These are phyloP conservation scores for Lachancea sp. DNA, from an alignment of 805 yeast genomes.

Conservation along the genomic window DNA sequence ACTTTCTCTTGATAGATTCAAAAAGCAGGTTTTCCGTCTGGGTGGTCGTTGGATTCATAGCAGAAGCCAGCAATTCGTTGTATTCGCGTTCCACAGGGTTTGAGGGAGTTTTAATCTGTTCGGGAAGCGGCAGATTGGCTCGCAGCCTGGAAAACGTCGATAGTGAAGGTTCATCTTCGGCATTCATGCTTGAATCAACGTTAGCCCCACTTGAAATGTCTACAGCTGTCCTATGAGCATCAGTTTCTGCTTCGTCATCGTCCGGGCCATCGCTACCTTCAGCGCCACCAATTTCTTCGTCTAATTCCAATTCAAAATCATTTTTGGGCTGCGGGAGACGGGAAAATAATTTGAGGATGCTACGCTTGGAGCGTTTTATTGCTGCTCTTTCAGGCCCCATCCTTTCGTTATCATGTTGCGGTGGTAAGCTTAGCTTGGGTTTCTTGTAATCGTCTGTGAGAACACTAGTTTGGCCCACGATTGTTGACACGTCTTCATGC, in stretches of 20 bases:
- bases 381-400: background rate
- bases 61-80: slow-evolving; percentile 18
- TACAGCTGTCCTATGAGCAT: background rate
- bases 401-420: too few relatives aligned
- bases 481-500: slow-evolving; percentile 9
- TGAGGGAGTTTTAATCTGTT: slow-evolving; percentile 14
- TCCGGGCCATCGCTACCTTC: slow-evolving; percentile 15
- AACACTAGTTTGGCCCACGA: slow-evolving; percentile 13
- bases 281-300: slow-evolving; percentile 32
- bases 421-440: slow-evolving; percentile 31
- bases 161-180: too few relatives aligned
- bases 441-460: slow-evolving; percentile 18
- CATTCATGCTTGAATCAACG: too few relatives aligned
- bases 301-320: slow-evolving; percentile 39
- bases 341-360: slow-evolving; percentile 23
- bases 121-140: slow-evolving; percentile 13
- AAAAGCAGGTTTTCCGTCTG: background rate
- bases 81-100: slow-evolving; percentile 17
- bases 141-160: too few relatives aligned
- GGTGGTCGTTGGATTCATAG: background rate
- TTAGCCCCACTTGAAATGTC: background rate
- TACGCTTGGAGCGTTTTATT: background rate
- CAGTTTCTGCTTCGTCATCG: slow-evolving; percentile 1
- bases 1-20: background rate
- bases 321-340: slow-evolving; percentile 39